Conservation (phyloP, 257 asterid genomes). For the Salvia miltiorrhiza region DNA sequence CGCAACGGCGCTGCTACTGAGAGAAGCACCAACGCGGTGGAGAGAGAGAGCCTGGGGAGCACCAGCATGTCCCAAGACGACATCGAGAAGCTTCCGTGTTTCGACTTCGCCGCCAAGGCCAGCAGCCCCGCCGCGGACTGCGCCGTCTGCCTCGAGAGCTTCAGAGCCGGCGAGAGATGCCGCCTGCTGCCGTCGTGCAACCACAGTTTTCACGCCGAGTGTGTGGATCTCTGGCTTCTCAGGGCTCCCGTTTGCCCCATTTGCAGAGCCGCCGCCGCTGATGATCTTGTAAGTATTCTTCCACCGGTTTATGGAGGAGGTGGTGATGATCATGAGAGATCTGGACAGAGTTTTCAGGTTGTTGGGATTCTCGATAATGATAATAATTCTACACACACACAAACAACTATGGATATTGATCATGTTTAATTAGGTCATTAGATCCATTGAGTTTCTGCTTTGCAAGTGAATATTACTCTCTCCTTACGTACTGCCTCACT, state of each 20-base stretch:
- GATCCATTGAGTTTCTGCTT: background rate
- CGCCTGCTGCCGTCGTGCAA: slow-evolving; percentile 61
- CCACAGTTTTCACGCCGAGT: slow-evolving; percentile 68
- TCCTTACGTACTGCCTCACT: no score
- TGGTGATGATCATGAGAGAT: slow-evolving; percentile 12
- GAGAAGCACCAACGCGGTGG: slow-evolving; percentile 16
- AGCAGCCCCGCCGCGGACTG: slow-evolving; percentile 46
- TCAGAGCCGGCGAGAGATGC: slow-evolving; percentile 58
- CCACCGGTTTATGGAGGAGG: slow-evolving; percentile 16
- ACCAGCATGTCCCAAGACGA: slow-evolving; percentile 69
- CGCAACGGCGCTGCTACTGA: slow-evolving; percentile 19
- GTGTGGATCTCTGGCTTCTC: slow-evolving; percentile 74
- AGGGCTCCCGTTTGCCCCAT: slow-evolving; percentile 55
- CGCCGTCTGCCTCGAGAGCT: slow-evolving; percentile 62
- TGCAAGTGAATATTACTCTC: background rate
- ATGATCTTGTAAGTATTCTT: no score
- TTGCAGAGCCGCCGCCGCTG: slow-evolving; percentile 53
- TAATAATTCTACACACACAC: no score
- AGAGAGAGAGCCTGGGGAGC: slow-evolving; percentile 49
- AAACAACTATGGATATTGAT: no score
- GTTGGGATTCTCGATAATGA: background rate
- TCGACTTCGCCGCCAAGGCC: slow-evolving; percentile 46
- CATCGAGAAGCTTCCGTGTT: slow-evolving; percentile 72
- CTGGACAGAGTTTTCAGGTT: background rate
- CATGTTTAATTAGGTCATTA: no score